Evolutionary conservation across 768 basidiomycete genomes (phyloP), one percentile per base, ranked within the genome.

Genomic region (Tylopilus sp.): DNA sequence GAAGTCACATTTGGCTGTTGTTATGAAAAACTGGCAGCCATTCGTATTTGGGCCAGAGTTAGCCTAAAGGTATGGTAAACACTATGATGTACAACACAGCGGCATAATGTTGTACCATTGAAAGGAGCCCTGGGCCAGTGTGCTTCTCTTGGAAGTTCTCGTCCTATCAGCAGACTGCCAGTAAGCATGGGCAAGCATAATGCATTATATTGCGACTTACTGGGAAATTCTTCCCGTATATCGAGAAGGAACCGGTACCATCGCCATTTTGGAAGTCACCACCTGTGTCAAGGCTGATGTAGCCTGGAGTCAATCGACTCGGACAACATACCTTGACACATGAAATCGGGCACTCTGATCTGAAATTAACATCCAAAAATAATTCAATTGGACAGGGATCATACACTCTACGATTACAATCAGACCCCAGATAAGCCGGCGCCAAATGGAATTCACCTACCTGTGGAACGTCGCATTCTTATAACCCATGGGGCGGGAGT

Each of bases 21-120:
- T 99, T 65, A 99, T 86, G 77, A 99, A 99, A 76, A 98, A 99
- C 82, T 92, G 93, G 68, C 91, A 95, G 3, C 95, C 95, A 57
- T 98, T 98, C 13, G 93, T 95, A 63, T 91, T 86, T 3, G 88
- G 81, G 6, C 95, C 95, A 0, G 95, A 97, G 71, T 98, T 98
- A 0, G 95, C 95, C 93, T 95, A 60, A 48, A 21, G 21, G 48
- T 2, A 39, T 52, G 43, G 55, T 26, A 55, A 33, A n/a, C n/a
- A n/a, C n/a, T n/a, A n/a, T n/a, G 10, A 31, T 38, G 38, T 41
- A 40, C 40, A 20, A 53, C 13, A 51, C 10, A 21, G 28, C 42
- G 17, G 47, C 35, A 42, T 18, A 43, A 44, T 35, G 44, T 70
- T 33, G 35, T 61, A 87, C 94, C 95, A 98, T 98, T 33, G 91